Evolutionary conservation across 495 filamentous ascomycete species (phyloP).

Genomic region (Tuber melanosporum): DNA sequence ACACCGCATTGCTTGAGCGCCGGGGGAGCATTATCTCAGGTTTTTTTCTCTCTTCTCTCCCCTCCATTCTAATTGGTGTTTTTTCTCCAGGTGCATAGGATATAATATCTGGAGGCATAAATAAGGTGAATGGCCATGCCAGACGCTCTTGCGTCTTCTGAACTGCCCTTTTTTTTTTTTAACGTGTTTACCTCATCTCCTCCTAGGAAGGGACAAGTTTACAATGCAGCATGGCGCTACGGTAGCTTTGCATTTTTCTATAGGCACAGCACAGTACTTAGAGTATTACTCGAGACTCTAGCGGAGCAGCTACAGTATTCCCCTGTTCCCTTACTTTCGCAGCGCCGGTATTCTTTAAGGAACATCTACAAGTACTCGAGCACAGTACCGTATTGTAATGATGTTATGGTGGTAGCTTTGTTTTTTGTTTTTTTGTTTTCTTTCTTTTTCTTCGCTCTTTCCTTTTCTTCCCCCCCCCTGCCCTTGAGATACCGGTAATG

Average conservation of each 20-base stretch:
- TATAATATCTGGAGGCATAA: neutral
- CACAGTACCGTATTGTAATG: neutral
- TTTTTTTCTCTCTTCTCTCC: neutral
- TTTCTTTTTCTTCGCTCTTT: constrained; percentile 7
- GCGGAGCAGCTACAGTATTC: constrained; percentile 11
- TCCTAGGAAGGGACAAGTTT: neutral
- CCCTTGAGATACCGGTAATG: constrained; percentile 19
- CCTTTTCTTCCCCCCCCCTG: constrained; percentile 11
- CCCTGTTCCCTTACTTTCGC: constrained; percentile 13
- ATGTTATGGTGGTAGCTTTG: constrained; percentile 4
- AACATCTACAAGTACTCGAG: neutral
- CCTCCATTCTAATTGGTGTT: constrained; percentile 10
- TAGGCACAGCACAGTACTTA: too few relatives aligned
- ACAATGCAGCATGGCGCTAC: constrained; percentile 5
- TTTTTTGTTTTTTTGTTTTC: constrained; percentile 5
- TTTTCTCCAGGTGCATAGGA: neutral
- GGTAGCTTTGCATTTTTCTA: too few relatives aligned
- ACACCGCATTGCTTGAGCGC: neutral
- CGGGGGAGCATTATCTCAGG: neutral
- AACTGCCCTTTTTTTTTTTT: neutral
- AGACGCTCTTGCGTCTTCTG: neutral
- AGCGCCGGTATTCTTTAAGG: neutral
- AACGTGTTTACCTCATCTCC: neutral
- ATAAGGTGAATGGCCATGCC: neutral
- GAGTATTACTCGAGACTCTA: neutral